Evolutionary conservation across 2,329 filamentous ascomycete genomes (phyloP).

Genomic region (Fusarium chuoi): DNA sequence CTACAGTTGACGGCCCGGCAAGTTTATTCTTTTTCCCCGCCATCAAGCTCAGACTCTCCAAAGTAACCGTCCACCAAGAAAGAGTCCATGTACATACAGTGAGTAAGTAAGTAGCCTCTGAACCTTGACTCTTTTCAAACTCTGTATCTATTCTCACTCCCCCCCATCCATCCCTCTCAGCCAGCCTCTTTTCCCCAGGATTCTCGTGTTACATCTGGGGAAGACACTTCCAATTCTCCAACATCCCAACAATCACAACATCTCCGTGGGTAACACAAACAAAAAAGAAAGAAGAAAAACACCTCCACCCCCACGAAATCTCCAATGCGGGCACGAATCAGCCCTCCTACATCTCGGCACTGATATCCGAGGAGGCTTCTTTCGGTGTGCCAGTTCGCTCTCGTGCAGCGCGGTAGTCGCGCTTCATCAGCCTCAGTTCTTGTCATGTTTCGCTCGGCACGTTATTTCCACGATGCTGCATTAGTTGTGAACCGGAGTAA

Average conservation of each 20-base stretch:
- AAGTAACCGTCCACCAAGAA: neutral
- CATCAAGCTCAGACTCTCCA: neutral
- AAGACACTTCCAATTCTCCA: neutral
- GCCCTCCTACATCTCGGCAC: constrained; percentile 21
- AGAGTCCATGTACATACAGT: neutral
- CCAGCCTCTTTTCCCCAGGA: neutral
- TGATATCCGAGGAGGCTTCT: constrained; percentile 22
- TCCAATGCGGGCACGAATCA: constrained; percentile 38
- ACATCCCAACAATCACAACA: neutral
- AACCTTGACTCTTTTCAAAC: neutral
- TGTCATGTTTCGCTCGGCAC: constrained; percentile 23
- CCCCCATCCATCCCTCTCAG: neutral
- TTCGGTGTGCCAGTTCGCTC: constrained; percentile 15
- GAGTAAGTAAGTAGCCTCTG: neutral
- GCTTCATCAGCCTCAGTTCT: constrained; percentile 24
- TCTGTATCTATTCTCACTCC: constrained; percentile 17
- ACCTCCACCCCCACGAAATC: constrained; percentile 15
- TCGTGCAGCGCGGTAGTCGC: neutral
- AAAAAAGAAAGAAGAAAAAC: neutral
- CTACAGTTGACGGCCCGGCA: neutral
- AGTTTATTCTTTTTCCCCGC: neutral
- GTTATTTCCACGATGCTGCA: constrained; percentile 31
- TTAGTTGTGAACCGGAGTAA: neutral
- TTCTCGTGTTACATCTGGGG: constrained; percentile 1
- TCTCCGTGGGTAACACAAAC: neutral